Percentiles rank a stretch among this genome's conserved stretches.
Evolutionary conservation across 768 basidiomycete species (phyloP).

Genomic region (Mycena galopus): DNA sequence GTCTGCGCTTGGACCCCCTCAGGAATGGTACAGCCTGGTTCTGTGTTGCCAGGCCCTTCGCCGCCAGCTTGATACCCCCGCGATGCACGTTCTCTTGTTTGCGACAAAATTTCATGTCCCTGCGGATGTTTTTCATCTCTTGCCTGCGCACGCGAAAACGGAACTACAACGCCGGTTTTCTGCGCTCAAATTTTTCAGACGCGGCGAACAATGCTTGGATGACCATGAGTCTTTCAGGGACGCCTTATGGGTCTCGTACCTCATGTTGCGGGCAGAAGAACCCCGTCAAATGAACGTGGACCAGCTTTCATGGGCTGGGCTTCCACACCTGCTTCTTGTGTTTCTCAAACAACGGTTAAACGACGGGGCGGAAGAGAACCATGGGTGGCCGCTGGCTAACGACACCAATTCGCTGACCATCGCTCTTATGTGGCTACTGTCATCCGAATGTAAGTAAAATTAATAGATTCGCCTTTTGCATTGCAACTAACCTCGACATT

Average conservation of each 20-base stretch:
- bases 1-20: constrained; percentile 21
- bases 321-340: constrained; percentile 54
- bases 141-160: constrained; percentile 49
- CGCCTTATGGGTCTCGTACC: constrained; percentile 65
- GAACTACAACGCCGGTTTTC: constrained; percentile 62
- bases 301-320: constrained; percentile 59
- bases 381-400: constrained; percentile 65
- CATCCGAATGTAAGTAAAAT: constrained; percentile 60
- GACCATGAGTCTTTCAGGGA: constrained; percentile 54
- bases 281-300: constrained; percentile 58
- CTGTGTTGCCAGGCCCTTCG: constrained; percentile 24
- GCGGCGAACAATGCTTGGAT: constrained; percentile 41
- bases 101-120: constrained; percentile 62
- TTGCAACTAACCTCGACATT: constrained; percentile 43
- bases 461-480: neutral
- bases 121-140: constrained; percentile 56
- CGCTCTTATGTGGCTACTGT: constrained; percentile 62
- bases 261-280: constrained; percentile 71
- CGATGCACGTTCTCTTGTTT: constrained; percentile 54
- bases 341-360: constrained; percentile 46
- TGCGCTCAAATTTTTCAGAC: constrained; percentile 60
- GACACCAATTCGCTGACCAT: constrained; percentile 61
- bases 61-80: constrained; percentile 29
- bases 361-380: constrained; percentile 43
- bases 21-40: constrained; percentile 30